A percentile compares a stretch with the other conserved stretches of the same genome.
phyloP scores from a whole-genome alignment of 441 rosid species.

The Capsella rubella region DNA sequence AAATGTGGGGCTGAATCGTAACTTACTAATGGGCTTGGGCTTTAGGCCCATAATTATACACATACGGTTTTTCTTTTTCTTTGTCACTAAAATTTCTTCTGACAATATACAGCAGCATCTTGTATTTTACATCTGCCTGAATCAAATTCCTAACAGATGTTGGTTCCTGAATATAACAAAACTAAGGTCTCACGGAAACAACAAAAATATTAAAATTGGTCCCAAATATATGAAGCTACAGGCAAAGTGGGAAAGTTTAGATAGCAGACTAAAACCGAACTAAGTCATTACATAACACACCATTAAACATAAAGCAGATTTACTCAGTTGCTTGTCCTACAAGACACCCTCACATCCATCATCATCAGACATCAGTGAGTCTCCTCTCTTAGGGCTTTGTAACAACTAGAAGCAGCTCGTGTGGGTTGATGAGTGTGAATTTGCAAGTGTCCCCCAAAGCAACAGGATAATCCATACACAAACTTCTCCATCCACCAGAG shows the following conservation, averaged over 20 bases:
- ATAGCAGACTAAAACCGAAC: not conserved
- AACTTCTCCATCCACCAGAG: constrained; percentile 28
- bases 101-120: not conserved
- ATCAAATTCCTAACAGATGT: not conserved
- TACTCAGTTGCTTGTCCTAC: constrained; percentile 1
- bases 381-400: not conserved
- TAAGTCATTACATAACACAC: not conserved
- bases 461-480: constrained; percentile 13
- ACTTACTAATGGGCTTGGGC: constrained; percentile 18
- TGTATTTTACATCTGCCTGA: not conserved
- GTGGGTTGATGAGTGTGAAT: constrained; percentile 25
- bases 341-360: not conserved
- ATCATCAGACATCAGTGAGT: not conserved
- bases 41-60: constrained; percentile 6
- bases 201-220: not conserved
- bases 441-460: constrained; percentile 18
- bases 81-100: not conserved
- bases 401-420: constrained; percentile 28
- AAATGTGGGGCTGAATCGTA: not conserved
- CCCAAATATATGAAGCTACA: not conserved
- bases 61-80: not conserved
- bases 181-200: not conserved
- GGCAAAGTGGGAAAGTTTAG: not conserved
- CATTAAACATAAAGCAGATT: not conserved
- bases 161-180: not conserved